Evolutionary conservation across 257 asterid species (phyloP), one percentile per base, ranked within the genome.

Genomic region (Nicotiana obtusifolia): DNA sequence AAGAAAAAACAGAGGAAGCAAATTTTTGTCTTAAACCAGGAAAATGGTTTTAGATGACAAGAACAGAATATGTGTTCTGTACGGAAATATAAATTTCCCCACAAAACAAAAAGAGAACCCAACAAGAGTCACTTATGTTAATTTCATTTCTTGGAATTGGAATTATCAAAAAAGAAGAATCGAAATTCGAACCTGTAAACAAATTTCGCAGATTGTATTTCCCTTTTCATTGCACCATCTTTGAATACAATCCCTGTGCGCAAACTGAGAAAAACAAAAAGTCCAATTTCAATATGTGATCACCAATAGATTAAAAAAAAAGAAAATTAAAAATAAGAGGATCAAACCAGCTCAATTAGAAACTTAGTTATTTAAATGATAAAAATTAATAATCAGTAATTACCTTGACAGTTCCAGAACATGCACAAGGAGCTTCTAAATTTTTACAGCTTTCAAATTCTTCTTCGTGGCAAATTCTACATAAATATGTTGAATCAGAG

Each of bases 191-290:
- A 92, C 98, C 98, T 95, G 96, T 59, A 92, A 90, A 84, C 99
- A 95, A 87, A 95, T 88, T 90, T 95, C 99, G 82, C 99, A 95
- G 35, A 83, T 84, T 41, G 94, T 91, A 82, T 93, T 90, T 57
- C 99, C 97, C 83, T 95, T 95, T 87, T 93, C 98, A 68, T 91
- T 68, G 83, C 99, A 95, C 99, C 99, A 95, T 87, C 94, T 93
- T 94, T 92, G 97, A 67, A 95, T 88, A 88, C 99, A 95, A 65
- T 95, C 97, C 83, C 99, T 90, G 83, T 95, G 99, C 0, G 98
- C 99, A 87, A 86, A 95, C 99, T 95, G 87, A 2, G 3, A 10
- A 68, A 61, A 8, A 16, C 0, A 17, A 2, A 64, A 10, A 44
- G 5, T 24, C 4, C 24, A 33, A n/a, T 8, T 41, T 41, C 11